Evolutionary conservation across 78 protist species (phyloP).

Genomic region (Goniomonas avonlea): DNA sequence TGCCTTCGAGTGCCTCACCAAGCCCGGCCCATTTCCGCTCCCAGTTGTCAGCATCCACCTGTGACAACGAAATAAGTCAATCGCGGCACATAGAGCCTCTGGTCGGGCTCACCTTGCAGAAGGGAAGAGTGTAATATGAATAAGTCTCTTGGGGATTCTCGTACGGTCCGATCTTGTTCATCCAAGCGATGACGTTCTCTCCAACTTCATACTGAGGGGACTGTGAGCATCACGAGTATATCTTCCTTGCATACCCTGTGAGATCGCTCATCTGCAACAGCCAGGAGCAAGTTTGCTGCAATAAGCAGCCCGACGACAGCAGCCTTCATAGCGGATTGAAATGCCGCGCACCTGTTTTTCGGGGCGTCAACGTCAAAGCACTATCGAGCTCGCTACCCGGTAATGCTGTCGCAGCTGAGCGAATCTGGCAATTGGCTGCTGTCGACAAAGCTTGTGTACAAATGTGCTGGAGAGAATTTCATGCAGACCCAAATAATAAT

Average conservation of each 20-base stretch:
- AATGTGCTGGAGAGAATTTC: too few relatives aligned
- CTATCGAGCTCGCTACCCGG: too few relatives aligned
- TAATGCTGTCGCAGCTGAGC: too few relatives aligned
- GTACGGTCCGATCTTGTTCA: constrained; percentile 75
- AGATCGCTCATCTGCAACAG: not conserved
- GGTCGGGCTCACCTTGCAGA: constrained; percentile 1
- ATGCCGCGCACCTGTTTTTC: too few relatives aligned
- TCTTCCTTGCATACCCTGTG: not conserved
- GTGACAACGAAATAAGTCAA: too few relatives aligned
- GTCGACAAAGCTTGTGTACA: too few relatives aligned
- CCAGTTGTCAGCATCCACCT: constrained; percentile 4
- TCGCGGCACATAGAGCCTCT: too few relatives aligned
- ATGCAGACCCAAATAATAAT: too few relatives aligned
- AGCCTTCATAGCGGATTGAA: too few relatives aligned
- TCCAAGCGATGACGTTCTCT: constrained; percentile 52
- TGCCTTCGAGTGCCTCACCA: constrained; percentile 77
- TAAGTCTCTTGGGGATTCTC: constrained; percentile 85
- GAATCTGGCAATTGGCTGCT: too few relatives aligned
- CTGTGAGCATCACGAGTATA: not conserved
- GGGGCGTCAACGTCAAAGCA: too few relatives aligned
- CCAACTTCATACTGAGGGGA: constrained; percentile 19
- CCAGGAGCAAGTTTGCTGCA: not conserved
- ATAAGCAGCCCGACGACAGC: not conserved
- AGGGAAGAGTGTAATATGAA: constrained; percentile 50
- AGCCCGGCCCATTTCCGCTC: constrained; percentile 26